Evolutionary conservation across 208 protist species (phyloP).

Genomic region (Herpetomonas samuelpessoai): DNA sequence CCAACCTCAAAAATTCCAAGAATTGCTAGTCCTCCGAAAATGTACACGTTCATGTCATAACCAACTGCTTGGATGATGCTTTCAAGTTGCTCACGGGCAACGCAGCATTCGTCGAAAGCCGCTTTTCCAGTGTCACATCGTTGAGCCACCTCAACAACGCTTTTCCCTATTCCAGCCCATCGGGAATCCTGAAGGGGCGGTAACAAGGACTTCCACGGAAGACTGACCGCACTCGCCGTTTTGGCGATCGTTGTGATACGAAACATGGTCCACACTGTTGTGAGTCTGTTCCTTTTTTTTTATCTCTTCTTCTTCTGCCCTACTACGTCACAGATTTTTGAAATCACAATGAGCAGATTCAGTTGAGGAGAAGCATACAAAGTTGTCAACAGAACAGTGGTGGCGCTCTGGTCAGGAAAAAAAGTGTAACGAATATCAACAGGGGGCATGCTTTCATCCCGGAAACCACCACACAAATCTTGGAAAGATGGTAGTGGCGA

Average conservation of each 20-base stretch:
- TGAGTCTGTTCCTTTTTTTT: too few species aligned
- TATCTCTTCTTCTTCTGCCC: too few species aligned
- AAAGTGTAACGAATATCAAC: too few species aligned
- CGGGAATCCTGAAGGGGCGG: constrained; percentile 23
- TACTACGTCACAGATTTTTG: too few species aligned
- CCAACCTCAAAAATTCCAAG: constrained; percentile 77
- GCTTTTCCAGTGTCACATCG: constrained; percentile 72
- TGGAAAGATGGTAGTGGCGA: too few species aligned
- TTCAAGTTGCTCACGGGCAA: constrained; percentile 77
- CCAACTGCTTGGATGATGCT: constrained; percentile 71
- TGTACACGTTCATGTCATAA: constrained; percentile 84
- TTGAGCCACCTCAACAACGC: constrained; percentile 50
- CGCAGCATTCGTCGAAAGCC: constrained; percentile 82
- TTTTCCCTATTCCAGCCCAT: constrained; percentile 59
- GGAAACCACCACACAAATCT: too few species aligned
- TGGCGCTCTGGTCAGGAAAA: too few species aligned
- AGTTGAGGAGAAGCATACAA: too few species aligned
- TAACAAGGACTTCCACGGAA: constrained; percentile 62
- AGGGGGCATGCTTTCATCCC: too few species aligned
- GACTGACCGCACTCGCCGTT: constrained; percentile 13
- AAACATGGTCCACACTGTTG: too few species aligned
- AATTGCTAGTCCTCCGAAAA: constrained; percentile 85
- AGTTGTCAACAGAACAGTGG: too few species aligned
- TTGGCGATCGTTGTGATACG: neutral
- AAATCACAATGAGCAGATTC: too few species aligned